phyloP scores from a whole-genome alignment of 768 basidiomycete genomes.

The Mycena leptocephala region DNA sequence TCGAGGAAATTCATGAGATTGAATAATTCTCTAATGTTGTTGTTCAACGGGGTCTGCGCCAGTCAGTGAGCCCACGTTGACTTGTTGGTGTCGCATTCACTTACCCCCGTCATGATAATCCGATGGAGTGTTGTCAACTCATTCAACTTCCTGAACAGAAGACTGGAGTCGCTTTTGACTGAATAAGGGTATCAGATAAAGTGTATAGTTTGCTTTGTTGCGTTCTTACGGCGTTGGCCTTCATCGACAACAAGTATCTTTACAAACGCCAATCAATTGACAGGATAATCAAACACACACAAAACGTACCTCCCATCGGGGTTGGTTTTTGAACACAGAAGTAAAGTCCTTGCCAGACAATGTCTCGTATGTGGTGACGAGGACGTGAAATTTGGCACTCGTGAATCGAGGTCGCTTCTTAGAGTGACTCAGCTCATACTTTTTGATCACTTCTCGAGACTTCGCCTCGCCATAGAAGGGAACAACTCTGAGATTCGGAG shows the following conservation, averaged over 20 bases:
- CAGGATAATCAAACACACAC: not conserved
- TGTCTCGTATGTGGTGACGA: conserved; percentile 95
- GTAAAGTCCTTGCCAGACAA: conserved; percentile 82
- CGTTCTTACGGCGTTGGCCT: conserved; percentile 85
- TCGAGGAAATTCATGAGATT: conserved; percentile 98
- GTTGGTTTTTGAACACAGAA: conserved; percentile 84
- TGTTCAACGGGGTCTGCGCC: conserved; percentile 92
- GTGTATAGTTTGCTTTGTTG: not conserved
- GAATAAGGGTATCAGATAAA: conserved; percentile 33
- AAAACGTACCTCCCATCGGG: conserved; percentile 84
- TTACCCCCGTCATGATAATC: conserved; percentile 91
- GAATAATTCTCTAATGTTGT: conserved; percentile 97
- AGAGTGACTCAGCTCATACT: conserved; percentile 85
- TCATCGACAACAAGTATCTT: conserved; percentile 92
- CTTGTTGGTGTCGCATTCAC: conserved; percentile 34
- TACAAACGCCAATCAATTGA: not conserved
- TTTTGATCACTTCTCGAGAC: conserved; percentile 84
- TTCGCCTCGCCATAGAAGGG: conserved; percentile 90
- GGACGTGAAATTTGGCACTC: conserved; percentile 86
- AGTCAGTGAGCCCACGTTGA: not conserved
- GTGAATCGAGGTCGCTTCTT: conserved; percentile 57
- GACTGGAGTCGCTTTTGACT: conserved; percentile 89
- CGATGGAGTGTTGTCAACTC: conserved; percentile 86
- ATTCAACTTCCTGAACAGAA: conserved; percentile 88
- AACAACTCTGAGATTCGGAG: conserved; percentile 82